Evolutionary conservation across 2,329 filamentous ascomycete species (phyloP).

Genomic region (Venturia effusa): DNA sequence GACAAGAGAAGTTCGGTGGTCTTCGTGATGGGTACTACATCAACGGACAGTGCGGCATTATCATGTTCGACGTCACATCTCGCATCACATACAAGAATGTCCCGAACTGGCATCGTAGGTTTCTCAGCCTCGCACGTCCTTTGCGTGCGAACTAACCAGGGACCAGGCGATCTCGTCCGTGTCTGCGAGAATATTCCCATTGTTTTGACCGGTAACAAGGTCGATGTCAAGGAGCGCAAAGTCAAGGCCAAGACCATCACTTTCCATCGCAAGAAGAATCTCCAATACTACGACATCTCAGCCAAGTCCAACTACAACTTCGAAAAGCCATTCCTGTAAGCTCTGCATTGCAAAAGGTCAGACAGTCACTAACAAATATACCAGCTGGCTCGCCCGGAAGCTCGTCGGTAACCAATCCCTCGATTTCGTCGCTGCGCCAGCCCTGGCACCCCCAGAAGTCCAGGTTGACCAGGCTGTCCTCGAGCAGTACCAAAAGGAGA

Average conservation of each 20-base stretch:
- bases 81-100: conserved; percentile 99
- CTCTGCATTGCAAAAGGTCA: background rate
- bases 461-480: conserved; percentile 77
- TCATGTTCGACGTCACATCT: conserved; percentile 99
- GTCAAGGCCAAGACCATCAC: conserved; percentile 99
- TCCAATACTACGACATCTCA: conserved; percentile 99
- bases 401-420: conserved; percentile 85
- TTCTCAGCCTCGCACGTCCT: background rate
- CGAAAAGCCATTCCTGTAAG: conserved; percentile 89
- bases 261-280: conserved; percentile 99
- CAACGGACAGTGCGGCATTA: conserved; percentile 99
- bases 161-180: conserved; percentile 84
- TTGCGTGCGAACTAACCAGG: conserved; percentile 8
- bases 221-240: conserved; percentile 99
- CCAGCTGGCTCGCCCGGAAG: conserved; percentile 87
- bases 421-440: conserved; percentile 92
- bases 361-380: background rate
- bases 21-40: conserved; percentile 99
- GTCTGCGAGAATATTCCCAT: conserved; percentile 99
- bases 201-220: conserved; percentile 97
- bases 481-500: conserved; percentile 76
- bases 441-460: conserved; percentile 87
- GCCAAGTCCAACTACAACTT: conserved; percentile 99
- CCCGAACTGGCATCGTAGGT: conserved; percentile 99
- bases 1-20: conserved; percentile 99